Evolutionary conservation across 2,329 filamentous ascomycete genomes (phyloP).

Genomic region (Lecanosticta acicola): DNA sequence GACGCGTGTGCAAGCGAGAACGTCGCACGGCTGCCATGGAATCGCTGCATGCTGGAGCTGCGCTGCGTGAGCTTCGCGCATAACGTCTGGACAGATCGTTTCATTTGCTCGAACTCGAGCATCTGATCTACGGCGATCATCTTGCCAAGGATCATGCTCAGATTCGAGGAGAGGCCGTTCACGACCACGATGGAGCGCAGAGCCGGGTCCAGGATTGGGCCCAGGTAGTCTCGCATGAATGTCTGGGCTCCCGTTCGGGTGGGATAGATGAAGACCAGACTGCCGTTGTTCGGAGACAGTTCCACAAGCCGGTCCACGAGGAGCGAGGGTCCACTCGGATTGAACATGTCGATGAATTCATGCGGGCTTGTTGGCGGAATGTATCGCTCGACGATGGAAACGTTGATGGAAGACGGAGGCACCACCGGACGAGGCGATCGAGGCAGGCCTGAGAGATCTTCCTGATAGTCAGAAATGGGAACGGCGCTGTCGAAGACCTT

Average conservation of each 20-base stretch:
- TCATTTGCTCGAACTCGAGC: slow-evolving; percentile 46
- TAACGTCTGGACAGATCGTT: slow-evolving; percentile 20
- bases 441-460: slow-evolving; percentile 46
- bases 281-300: slow-evolving; percentile 52
- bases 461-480: slow-evolving; percentile 53
- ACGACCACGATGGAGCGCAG: slow-evolving; percentile 55
- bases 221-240: slow-evolving; percentile 56
- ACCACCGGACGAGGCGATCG: slow-evolving; percentile 54
- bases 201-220: slow-evolving; percentile 56
- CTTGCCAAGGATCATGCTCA: slow-evolving; percentile 50
- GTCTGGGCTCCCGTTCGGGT: slow-evolving; percentile 52
- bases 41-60: slow-evolving; percentile 27
- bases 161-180: slow-evolving; percentile 53
- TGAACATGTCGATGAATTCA: slow-evolving; percentile 57
- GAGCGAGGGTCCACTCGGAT: slow-evolving; percentile 49
- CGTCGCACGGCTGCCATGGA: slow-evolving; percentile 30
- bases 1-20: slow-evolving; percentile 46
- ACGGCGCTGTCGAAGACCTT: slow-evolving; percentile 59
- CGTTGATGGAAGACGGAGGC: slow-evolving; percentile 54
- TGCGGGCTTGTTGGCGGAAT: slow-evolving; percentile 56
- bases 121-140: slow-evolving; percentile 51
- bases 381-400: slow-evolving; percentile 59
- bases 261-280: slow-evolving; percentile 59
- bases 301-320: slow-evolving; percentile 57
- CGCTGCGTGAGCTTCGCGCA: slow-evolving; percentile 25